phyloP scores from a whole-genome alignment of 176 grass and related monocot genomes.

The Oryza meridionalis region DNA sequence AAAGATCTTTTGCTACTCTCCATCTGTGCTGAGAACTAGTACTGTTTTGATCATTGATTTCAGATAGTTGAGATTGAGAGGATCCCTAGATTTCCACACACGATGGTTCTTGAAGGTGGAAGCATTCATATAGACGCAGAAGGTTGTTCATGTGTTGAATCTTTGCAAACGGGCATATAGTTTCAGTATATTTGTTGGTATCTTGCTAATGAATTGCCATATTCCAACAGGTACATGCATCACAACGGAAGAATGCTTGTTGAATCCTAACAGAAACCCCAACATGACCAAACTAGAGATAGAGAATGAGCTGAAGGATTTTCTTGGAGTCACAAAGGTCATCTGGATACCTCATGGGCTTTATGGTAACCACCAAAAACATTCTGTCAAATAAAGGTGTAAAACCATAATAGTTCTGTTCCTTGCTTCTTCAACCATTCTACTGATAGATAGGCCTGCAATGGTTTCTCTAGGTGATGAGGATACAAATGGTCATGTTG shows the following conservation, averaged over 20 bases:
- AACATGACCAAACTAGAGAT: slow-evolving; percentile 83
- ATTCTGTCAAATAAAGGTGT: not conserved
- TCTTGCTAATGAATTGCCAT: slow-evolving; percentile 2
- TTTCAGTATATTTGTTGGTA: not conserved
- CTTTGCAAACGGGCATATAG: not conserved
- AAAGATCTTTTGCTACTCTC: not conserved
- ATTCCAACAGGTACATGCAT: slow-evolving; percentile 87
- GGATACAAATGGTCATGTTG: slow-evolving; percentile 90
- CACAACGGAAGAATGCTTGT: slow-evolving; percentile 88
- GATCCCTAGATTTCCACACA: slow-evolving; percentile 67
- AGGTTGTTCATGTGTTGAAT: slow-evolving; percentile 49
- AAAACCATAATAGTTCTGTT: not conserved
- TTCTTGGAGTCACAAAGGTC: slow-evolving; percentile 83
- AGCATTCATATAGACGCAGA: slow-evolving; percentile 95
- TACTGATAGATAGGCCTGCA: slow-evolving; percentile 6
- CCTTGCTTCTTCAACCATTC: not conserved
- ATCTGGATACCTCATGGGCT: slow-evolving; percentile 91
- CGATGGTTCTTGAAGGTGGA: slow-evolving; percentile 95
- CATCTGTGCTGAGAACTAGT: not conserved
- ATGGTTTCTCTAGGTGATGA: slow-evolving; percentile 63
- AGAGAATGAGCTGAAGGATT: slow-evolving; percentile 82
- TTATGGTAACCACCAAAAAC: slow-evolving; percentile 54
- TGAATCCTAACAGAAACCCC: slow-evolving; percentile 88
- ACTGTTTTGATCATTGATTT: not conserved
- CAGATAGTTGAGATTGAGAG: slow-evolving; percentile 79